Evolutionary conservation across 345 rosid species (phyloP).

Genomic region (Triadica sebifera): DNA sequence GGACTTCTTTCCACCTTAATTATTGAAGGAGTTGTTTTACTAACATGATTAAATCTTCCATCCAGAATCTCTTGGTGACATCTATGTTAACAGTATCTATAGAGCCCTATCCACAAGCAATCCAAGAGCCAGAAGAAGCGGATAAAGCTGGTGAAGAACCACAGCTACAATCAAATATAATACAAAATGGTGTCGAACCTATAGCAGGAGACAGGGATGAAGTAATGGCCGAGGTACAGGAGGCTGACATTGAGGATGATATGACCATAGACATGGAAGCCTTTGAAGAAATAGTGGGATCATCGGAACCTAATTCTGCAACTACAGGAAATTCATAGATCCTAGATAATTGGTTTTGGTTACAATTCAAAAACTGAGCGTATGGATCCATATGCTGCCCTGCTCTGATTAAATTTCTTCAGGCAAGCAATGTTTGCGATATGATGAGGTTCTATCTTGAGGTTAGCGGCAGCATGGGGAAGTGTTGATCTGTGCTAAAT

Average conservation of each 20-base stretch:
- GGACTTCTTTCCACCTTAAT: no score
- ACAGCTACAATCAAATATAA: slow-evolving; percentile 30
- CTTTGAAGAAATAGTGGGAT: slow-evolving; percentile 47
- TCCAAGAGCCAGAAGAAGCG: slow-evolving; percentile 26
- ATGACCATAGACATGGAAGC: slow-evolving; percentile 71
- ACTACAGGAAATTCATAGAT: slow-evolving; percentile 42
- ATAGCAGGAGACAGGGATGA: slow-evolving; percentile 59
- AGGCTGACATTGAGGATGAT: slow-evolving; percentile 58
- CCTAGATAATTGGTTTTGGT: neutral
- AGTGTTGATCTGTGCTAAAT: neutral
- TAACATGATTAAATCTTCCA: neutral
- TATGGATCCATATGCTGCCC: neutral
- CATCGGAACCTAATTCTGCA: slow-evolving; percentile 48
- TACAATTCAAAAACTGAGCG: no score
- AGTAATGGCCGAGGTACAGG: slow-evolving; percentile 71
- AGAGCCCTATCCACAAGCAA: slow-evolving; percentile 47
- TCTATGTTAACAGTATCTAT: slow-evolving; percentile 52
- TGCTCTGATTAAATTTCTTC: neutral
- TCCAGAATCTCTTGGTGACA: slow-evolving; percentile 80
- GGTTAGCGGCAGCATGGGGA: neutral
- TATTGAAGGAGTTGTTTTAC: neutral
- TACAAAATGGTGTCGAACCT: slow-evolving; percentile 64
- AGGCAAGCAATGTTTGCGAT: neutral
- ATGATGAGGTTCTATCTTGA: neutral
- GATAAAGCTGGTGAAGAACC: slow-evolving; percentile 33